phyloP scores from a whole-genome alignment of 2,329 filamentous ascomycete species.

The Dactylellina sp. region DNA sequence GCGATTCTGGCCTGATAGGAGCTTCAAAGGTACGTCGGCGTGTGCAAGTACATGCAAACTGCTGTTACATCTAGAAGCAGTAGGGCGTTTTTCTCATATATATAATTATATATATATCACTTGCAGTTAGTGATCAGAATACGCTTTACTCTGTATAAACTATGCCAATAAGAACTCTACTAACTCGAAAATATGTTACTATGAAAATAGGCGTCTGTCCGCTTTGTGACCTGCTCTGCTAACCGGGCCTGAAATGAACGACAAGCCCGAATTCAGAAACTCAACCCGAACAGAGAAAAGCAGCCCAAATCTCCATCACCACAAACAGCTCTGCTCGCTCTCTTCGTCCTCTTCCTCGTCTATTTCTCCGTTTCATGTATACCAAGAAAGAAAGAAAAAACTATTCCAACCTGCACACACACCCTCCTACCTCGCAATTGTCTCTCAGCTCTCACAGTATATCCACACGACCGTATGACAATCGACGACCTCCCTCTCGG shows the following conservation, averaged over 20 bases:
- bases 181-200: slow-evolving; percentile 16
- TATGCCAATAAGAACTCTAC: not conserved
- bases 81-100: not conserved
- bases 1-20: not conserved
- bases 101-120: slow-evolving; percentile 13
- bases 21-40: not conserved
- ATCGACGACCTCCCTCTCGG: slow-evolving; percentile 26
- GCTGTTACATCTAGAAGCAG: slow-evolving; percentile 20
- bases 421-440: not conserved
- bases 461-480: slow-evolving; percentile 53
- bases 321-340: slow-evolving; percentile 20
- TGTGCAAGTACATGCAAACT: not conserved
- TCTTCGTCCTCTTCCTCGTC: slow-evolving; percentile 2
- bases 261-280: slow-evolving; percentile 48
- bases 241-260: slow-evolving; percentile 42
- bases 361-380: slow-evolving; percentile 28
- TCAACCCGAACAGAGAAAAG: slow-evolving; percentile 41
- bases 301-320: slow-evolving; percentile 16
- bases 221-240: slow-evolving; percentile 3
- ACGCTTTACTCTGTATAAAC: not conserved
- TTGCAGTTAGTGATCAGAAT: too few species aligned
- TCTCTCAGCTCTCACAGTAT: not conserved
- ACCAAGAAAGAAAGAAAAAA: slow-evolving; percentile 23
- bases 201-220: slow-evolving; percentile 28
- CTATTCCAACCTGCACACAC: slow-evolving; percentile 14